A percentile compares a stretch with the other conserved stretches of the same genome.
These are phyloP conservation scores for Aspergillus diversus DNA, from an alignment of 495 filamentous ascomycete genomes.

Conservation along the genomic window DNA sequence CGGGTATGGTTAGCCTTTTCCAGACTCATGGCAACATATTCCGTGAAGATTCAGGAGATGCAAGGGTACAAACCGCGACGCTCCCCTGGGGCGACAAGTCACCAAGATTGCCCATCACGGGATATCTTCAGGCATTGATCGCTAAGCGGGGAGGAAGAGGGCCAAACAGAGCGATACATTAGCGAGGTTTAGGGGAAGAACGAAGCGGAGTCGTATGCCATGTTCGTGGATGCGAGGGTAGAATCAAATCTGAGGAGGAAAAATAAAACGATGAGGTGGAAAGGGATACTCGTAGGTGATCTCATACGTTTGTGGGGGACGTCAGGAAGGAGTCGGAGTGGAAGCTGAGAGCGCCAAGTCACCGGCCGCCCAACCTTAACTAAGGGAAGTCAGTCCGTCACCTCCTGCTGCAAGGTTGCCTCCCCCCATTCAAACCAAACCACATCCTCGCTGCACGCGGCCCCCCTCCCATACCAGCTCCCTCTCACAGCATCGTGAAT, in stretches of 20 bases:
- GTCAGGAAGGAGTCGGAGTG: constrained; percentile 23
- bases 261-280: constrained; percentile 18
- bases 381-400: constrained; percentile 2
- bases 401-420: constrained; percentile 22
- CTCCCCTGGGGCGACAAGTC: constrained; percentile 85
- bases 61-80: constrained; percentile 67
- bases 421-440: neutral
- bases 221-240: constrained; percentile 16
- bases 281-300: constrained; percentile 18
- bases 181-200: constrained; percentile 18
- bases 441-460: constrained; percentile 5
- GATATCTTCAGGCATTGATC: constrained; percentile 38
- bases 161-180: constrained; percentile 25
- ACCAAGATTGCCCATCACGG: constrained; percentile 73
- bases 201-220: constrained; percentile 16
- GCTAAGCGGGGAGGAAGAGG: constrained; percentile 22
- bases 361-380: constrained; percentile 17
- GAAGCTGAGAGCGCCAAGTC: constrained; percentile 29
- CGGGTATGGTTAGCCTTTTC: constrained; percentile 19
- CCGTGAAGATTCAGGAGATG: neutral
- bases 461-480: constrained; percentile 5
- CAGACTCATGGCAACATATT: neutral
- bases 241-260: constrained; percentile 1
- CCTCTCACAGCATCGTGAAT: constrained; percentile 25
- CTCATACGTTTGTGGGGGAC: constrained; percentile 24